Percentiles rank a stretch among this genome's conserved stretches.
Conservation (phyloP, 2,329 filamentous ascomycete genomes). For the Davidsoniella eucalypti region DNA sequence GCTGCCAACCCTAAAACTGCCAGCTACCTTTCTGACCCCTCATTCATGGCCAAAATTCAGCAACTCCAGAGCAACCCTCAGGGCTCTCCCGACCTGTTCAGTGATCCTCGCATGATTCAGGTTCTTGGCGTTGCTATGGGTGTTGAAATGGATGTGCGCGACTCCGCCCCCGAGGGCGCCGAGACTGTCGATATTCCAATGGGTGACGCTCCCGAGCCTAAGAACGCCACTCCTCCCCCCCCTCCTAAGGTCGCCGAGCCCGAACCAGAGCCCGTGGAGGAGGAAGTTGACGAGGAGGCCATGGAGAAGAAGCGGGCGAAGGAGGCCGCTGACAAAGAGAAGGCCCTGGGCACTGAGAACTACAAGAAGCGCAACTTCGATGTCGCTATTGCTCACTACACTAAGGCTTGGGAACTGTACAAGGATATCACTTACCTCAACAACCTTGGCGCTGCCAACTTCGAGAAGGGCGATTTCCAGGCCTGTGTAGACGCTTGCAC, state of each 20-base stretch:
- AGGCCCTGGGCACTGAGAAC: slow-evolving; percentile 79
- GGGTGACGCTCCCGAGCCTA: slow-evolving; percentile 42
- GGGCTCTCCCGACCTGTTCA: slow-evolving; percentile 62
- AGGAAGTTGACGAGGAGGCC: slow-evolving; percentile 68
- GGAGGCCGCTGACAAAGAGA: slow-evolving; percentile 83
- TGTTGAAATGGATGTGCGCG: slow-evolving; percentile 58
- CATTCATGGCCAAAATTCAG: slow-evolving; percentile 84
- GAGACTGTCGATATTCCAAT: slow-evolving; percentile 52
- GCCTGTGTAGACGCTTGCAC: slow-evolving; percentile 74
- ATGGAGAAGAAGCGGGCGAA: slow-evolving; percentile 77
- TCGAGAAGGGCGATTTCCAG: slow-evolving; percentile 90
- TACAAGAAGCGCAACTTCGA: slow-evolving; percentile 99
- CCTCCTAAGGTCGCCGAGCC: slow-evolving; percentile 28
- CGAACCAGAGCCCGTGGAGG: slow-evolving; percentile 47
- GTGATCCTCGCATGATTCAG: slow-evolving; percentile 81
- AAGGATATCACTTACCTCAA: slow-evolving; percentile 98
- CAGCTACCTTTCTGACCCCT: slow-evolving; percentile 57
- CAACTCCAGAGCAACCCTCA: slow-evolving; percentile 66
- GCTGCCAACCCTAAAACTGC: slow-evolving; percentile 90
- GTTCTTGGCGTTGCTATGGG: slow-evolving; percentile 89
- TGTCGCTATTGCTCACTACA: slow-evolving; percentile 84
- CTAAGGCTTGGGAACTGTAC: slow-evolving; percentile 81
- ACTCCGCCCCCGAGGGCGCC: slow-evolving; percentile 20
- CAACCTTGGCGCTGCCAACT: slow-evolving; percentile 85
- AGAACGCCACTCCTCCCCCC: slow-evolving; percentile 24